phyloP scores from a whole-genome alignment of 2,329 filamentous ascomycete genomes.

The Ophiocordyceps camponoti-rufipedis region DNA sequence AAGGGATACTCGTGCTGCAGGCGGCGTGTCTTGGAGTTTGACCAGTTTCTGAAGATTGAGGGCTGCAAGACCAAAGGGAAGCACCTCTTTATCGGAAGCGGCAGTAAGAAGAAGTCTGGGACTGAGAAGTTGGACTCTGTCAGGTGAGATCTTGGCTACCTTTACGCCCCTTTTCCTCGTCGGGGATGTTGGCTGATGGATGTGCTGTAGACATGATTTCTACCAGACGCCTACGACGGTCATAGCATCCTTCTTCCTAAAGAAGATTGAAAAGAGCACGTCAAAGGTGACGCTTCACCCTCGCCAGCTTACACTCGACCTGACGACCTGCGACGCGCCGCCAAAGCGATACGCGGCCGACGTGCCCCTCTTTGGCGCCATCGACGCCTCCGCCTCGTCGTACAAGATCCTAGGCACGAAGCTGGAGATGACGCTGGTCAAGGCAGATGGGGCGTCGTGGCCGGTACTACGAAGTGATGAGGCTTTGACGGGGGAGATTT shows the following conservation, averaged over 20 bases:
- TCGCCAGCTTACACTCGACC: constrained; percentile 52
- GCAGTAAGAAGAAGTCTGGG: constrained; percentile 36
- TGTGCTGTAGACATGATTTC: constrained; percentile 47
- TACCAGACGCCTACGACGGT: constrained; percentile 80
- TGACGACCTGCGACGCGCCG: constrained; percentile 62
- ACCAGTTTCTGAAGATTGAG: constrained; percentile 91
- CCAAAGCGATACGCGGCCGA: constrained; percentile 61
- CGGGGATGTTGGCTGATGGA: not conserved
- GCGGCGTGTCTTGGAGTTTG: constrained; percentile 83
- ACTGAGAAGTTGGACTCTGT: constrained; percentile 58
- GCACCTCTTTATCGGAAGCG: constrained; percentile 74
- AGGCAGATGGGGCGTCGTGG: constrained; percentile 64
- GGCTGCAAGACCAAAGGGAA: constrained; percentile 69
- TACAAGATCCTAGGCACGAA: constrained; percentile 81
- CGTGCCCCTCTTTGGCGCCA: constrained; percentile 58
- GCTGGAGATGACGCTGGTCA: constrained; percentile 58
- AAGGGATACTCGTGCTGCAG: constrained; percentile 98
- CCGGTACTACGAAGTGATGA: constrained; percentile 71
- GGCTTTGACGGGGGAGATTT: constrained; percentile 49
- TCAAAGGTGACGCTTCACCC: constrained; percentile 54
- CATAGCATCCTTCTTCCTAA: constrained; percentile 84
- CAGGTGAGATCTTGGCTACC: constrained; percentile 29
- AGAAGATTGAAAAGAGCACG: constrained; percentile 79
- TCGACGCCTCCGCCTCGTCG: constrained; percentile 56
- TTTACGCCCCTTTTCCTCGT: not conserved